Conservation (phyloP, 257 asterid genomes). For the Capsicum rhomboideum region DNA sequence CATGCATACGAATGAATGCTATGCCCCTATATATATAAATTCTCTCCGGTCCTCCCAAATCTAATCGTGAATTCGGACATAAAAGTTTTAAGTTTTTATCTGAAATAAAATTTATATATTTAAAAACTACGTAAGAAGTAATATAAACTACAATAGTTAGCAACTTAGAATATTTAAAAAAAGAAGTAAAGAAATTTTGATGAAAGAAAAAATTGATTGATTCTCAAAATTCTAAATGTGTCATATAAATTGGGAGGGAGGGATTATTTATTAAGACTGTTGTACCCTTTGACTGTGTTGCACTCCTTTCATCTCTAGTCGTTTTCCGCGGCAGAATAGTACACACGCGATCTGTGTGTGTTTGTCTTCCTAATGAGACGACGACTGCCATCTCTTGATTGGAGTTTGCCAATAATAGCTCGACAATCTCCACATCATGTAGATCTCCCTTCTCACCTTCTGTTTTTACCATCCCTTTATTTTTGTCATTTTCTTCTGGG, state of each 20-base stretch:
- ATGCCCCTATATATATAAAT: too few relatives aligned
- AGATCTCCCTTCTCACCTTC: neutral
- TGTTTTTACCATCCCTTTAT: neutral
- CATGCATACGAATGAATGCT: neutral
- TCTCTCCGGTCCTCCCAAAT: too few relatives aligned
- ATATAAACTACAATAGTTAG: too few relatives aligned
- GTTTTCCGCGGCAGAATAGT: neutral
- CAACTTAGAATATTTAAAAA: too few relatives aligned
- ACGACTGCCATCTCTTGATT: neutral
- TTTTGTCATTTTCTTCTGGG: conserved; percentile 20
- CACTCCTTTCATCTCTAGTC: conserved; percentile 4
- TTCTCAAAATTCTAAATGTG: too few relatives aligned
- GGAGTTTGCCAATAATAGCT: neutral
- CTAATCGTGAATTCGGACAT: too few relatives aligned
- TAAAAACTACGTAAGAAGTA: too few relatives aligned
- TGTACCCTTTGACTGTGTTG: conserved; percentile 5
- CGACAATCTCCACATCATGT: conserved; percentile 8
- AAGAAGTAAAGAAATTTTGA: too few relatives aligned
- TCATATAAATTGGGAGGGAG: too few relatives aligned
- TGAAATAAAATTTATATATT: too few relatives aligned
- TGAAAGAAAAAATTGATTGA: too few relatives aligned
- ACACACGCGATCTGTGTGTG: conserved; percentile 4
- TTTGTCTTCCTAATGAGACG: neutral
- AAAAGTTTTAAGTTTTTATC: too few relatives aligned
- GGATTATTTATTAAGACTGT: neutral